Evolutionary conservation across 352 stramenopile species (phyloP).

Genomic region (Globisporangium radiosum): DNA sequence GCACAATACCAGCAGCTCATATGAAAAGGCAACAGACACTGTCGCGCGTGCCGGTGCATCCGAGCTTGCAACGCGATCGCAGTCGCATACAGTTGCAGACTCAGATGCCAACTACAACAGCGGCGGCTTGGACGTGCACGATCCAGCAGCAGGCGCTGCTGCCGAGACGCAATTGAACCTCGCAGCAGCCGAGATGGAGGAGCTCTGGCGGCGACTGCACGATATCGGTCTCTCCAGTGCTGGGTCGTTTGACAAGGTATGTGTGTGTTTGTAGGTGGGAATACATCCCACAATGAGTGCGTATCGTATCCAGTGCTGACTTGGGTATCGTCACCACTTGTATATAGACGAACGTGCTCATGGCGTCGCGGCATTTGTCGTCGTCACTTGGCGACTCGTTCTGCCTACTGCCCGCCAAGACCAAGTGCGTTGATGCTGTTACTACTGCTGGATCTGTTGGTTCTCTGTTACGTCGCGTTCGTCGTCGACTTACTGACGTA

Average conservation of each 20-base stretch:
- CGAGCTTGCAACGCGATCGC: not conserved
- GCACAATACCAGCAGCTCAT: not conserved
- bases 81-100: not conserved
- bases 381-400: conserved; percentile 83
- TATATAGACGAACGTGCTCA: conserved; percentile 43
- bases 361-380: conserved; percentile 72
- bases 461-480: not conserved
- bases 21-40: not conserved
- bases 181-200: conserved; percentile 75
- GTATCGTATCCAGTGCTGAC: too few relatives aligned
- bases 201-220: conserved; percentile 72
- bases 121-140: not conserved
- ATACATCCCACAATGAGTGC: too few relatives aligned
- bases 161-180: conserved; percentile 59
- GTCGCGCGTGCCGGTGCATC: not conserved
- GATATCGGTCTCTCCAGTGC: conserved; percentile 65
- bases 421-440: conserved; percentile 2
- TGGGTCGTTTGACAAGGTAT: conserved; percentile 50
- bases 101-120: not conserved
- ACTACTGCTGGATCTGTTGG: too few relatives aligned
- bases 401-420: conserved; percentile 67
- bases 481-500: not conserved
- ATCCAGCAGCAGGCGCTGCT: conserved; percentile 19
- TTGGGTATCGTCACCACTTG: too few relatives aligned
- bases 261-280: too few relatives aligned